Evolutionary conservation across 2,329 filamentous ascomycete species (phyloP), one percentile per base, ranked within the genome.

Genomic region (Scortechinia acanthostroma): DNA sequence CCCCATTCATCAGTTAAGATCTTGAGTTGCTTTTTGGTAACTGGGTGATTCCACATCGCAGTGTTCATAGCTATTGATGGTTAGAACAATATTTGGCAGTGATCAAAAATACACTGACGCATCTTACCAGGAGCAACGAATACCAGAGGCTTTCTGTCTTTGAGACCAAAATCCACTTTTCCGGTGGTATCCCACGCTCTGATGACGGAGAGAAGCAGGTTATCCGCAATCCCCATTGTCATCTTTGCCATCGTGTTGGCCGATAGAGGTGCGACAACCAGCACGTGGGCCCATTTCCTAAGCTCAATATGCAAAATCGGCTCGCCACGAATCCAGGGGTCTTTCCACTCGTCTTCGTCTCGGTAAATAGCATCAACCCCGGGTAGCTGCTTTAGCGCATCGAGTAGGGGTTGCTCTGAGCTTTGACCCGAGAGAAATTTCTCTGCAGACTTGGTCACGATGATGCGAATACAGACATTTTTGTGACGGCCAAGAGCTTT

Each of bases 171-270:
- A 30, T 30, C 25, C 4, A 84, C 65, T 15, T 71, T 58, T 0
- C 80, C 79, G n/a, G 72, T 73, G 0, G 81, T 83, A 62, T 97
- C 91, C 93, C 91, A 98, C 0, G 91, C 91, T 17, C 91, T 73
- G 28, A 93, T 74, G 0, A 93, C 84, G 42, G 68, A 73, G 14
- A 80, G 84, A 3, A 96, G 61, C 4, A 97, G 68, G 47, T 85
- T 84, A 55, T 95, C 89, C 37, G 80, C 82, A 50, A 94, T 72
- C 0, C 93, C 93, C 20, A 76, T 75, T 1, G 78, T 77, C 51
- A 97, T 77, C 65, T 95, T 95, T 4, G 90, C 91, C 57, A 97
- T 70, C 3, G 81, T 82, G 57, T 96, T 95, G 13, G 91, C 91
- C 46, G 80, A 86, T 48, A 96, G 63, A 0, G 91, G 91, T 6